A percentile compares a stretch with the other conserved stretches of the same genome.
These are phyloP conservation scores for Starmerella roubikii DNA, from an alignment of 805 yeast species.

Conservation along the genomic window DNA sequence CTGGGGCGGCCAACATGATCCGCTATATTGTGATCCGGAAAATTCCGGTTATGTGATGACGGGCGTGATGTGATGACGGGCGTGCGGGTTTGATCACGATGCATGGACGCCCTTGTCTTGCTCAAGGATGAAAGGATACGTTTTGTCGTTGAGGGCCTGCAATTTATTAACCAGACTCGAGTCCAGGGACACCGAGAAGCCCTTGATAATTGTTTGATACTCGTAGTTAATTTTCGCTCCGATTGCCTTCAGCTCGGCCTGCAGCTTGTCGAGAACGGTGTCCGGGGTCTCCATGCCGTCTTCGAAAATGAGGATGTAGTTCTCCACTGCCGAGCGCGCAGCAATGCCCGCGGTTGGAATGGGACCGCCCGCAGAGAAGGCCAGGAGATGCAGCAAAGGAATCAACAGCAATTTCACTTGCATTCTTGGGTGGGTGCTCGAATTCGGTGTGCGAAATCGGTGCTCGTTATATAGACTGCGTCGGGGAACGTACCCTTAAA, in stretches of 20 bases:
- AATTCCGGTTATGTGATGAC: background rate
- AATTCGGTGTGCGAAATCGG: too few species aligned
- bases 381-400: background rate
- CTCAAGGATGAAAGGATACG: conserved; percentile 35
- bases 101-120: conserved; percentile 30
- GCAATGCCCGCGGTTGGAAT: background rate
- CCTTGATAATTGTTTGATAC: conserved; percentile 34
- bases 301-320: conserved; percentile 24
- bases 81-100: too few species aligned
- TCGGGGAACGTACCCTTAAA: too few species aligned
- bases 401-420: background rate
- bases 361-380: background rate
- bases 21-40: background rate
- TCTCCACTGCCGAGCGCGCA: conserved; percentile 1
- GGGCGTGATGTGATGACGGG: too few species aligned
- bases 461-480: too few species aligned
- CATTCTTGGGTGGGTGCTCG: background rate
- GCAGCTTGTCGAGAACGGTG: conserved; percentile 26
- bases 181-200: conserved; percentile 35
- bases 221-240: conserved; percentile 38
- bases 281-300: conserved; percentile 25
- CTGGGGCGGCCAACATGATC: too few species aligned
- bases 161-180: conserved; percentile 20
- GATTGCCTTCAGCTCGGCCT: conserved; percentile 25
- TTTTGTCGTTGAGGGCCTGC: conserved; percentile 16